Percentiles rank a stretch among this genome's conserved stretches.
phyloP scores from a whole-genome alignment of 305 asterid genomes.

The Withania somnifera region DNA sequence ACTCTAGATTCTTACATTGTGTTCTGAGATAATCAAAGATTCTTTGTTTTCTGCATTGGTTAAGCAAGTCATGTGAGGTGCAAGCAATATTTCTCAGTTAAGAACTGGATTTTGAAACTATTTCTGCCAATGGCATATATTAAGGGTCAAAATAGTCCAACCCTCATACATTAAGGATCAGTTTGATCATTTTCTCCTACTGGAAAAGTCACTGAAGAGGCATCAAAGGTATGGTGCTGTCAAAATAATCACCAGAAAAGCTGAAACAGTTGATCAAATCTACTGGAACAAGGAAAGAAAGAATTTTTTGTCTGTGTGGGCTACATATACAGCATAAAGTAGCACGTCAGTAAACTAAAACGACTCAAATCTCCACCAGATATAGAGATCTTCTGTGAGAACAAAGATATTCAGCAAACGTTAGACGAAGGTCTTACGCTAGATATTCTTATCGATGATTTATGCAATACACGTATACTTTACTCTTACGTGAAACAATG shows the following conservation, averaged over 20 bases:
- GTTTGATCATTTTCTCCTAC: background rate
- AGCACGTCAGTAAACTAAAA: background rate
- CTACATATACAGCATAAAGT: background rate
- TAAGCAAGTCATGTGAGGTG: too few species aligned
- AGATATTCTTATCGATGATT: background rate
- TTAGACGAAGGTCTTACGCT: background rate
- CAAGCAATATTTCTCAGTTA: too few species aligned
- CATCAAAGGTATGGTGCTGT: background rate
- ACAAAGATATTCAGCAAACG: background rate
- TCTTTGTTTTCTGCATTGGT: too few species aligned
- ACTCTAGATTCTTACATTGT: too few species aligned
- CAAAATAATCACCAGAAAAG: background rate
- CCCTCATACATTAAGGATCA: too few species aligned
- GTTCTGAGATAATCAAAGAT: too few species aligned
- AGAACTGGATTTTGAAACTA: too few species aligned
- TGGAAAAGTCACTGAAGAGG: background rate
- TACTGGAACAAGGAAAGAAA: background rate
- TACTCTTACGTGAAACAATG: background rate
- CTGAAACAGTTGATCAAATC: background rate
- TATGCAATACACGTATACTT: background rate
- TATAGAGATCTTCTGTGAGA: background rate
- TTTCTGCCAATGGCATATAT: too few species aligned
- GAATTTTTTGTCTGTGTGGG: background rate
- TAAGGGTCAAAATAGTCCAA: too few species aligned
- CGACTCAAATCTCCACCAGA: background rate